Percentiles rank a stretch among this genome's conserved stretches.
Conservation (phyloP, 2,329 filamentous ascomycete species). For the Aspergillaceae sp. region DNA sequence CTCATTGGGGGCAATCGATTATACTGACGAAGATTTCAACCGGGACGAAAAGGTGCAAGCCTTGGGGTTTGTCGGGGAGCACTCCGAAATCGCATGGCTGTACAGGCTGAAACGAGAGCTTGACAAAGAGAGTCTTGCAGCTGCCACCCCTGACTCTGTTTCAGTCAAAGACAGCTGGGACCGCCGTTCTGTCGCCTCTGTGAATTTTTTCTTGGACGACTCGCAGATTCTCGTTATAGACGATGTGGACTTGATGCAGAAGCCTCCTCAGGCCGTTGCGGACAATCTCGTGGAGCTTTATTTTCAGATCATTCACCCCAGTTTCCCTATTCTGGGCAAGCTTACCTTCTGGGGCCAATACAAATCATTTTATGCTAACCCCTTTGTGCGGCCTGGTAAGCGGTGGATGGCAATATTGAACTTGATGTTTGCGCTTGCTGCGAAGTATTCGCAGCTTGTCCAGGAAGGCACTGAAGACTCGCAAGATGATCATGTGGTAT, state of each 20-base stretch:
- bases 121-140: constrained; percentile 10
- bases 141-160: constrained; percentile 8
- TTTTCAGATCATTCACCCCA: constrained; percentile 31
- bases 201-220: constrained; percentile 35
- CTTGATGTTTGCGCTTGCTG: constrained; percentile 37
- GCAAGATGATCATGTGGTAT: constrained; percentile 29
- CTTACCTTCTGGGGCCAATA: constrained; percentile 33
- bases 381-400: constrained; percentile 27
- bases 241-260: constrained; percentile 27
- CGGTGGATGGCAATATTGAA: constrained; percentile 38
- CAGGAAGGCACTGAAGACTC: constrained; percentile 18
- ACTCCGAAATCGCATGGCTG: constrained; percentile 38
- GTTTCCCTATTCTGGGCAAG: constrained; percentile 36
- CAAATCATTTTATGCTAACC: constrained; percentile 25
- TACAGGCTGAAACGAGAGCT: constrained; percentile 33
- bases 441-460: constrained; percentile 26
- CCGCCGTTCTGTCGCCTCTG: constrained; percentile 22
- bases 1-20: constrained; percentile 29
- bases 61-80: constrained; percentile 37
- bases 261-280: constrained; percentile 30
- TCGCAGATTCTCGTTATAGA: constrained; percentile 24
- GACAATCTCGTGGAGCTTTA: constrained; percentile 33
- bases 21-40: constrained; percentile 37
- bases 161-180: constrained; percentile 11
- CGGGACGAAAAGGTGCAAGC: constrained; percentile 30